Evolutionary conservation across 169 alveolate species (phyloP).

Genomic region (Babesia gibsoni): DNA sequence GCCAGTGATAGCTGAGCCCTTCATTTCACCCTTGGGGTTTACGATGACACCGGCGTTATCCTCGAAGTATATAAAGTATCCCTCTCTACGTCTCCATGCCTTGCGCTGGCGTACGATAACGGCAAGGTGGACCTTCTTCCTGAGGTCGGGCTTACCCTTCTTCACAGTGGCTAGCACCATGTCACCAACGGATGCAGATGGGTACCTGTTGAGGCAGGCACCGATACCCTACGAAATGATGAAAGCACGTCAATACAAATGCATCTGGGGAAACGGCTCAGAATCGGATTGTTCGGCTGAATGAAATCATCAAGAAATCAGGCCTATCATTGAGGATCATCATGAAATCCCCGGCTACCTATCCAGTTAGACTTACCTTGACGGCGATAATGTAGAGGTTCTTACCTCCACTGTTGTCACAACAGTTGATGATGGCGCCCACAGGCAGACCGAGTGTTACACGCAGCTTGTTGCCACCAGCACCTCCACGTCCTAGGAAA

Average conservation of each 20-base stretch:
- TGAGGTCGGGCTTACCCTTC: conserved; percentile 98
- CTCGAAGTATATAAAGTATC: conserved; percentile 96
- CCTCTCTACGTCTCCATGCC: conserved; percentile 98
- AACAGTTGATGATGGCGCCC: conserved; percentile 97
- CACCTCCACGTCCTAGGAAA: conserved; percentile 73
- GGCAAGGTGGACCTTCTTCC: conserved; percentile 97
- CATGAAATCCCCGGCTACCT: not conserved
- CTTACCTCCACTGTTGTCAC: conserved; percentile 99
- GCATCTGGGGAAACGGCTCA: not conserved
- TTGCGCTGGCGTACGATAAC: conserved; percentile 98
- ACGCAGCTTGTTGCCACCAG: conserved; percentile 76
- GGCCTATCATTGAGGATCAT: conserved; percentile 53
- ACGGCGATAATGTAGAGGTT: conserved; percentile 96
- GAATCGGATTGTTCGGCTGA: conserved; percentile 47
- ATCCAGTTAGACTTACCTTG: conserved; percentile 67
- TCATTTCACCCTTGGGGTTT: conserved; percentile 99
- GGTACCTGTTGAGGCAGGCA: conserved; percentile 95
- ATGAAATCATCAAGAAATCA: conserved; percentile 43
- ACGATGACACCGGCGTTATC: conserved; percentile 99
- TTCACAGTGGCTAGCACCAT: conserved; percentile 96
- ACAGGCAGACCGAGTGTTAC: conserved; percentile 95
- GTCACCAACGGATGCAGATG: conserved; percentile 99
- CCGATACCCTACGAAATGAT: conserved; percentile 85
- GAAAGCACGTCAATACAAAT: not conserved
- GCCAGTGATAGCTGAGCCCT: conserved; percentile 99